These are phyloP conservation scores for Bipolaris zeicola DNA, from an alignment of 2,329 filamentous ascomycete species.

Conservation along the genomic window DNA sequence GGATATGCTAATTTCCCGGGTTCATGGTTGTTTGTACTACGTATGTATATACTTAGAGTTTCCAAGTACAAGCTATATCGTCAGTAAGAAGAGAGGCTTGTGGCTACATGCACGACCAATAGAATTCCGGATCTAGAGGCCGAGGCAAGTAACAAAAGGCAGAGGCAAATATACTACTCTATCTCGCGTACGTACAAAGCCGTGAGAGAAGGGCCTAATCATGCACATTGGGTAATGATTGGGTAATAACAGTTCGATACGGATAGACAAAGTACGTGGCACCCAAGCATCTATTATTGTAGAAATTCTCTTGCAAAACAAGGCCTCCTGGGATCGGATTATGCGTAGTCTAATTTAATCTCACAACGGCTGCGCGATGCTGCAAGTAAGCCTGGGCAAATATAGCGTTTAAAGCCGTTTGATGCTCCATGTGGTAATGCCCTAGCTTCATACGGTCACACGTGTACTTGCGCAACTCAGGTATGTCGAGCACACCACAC, in stretches of 20 bases:
- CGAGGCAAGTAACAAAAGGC: too few relatives aligned
- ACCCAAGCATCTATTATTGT: neutral
- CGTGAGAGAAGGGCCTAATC: too few relatives aligned
- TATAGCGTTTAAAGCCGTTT: neutral
- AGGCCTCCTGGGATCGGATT: neutral
- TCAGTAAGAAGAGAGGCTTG: too few relatives aligned
- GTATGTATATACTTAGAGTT: too few relatives aligned
- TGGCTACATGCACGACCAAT: too few relatives aligned
- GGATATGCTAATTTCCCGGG: too few relatives aligned
- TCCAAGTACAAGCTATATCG: too few relatives aligned
- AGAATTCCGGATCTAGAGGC: too few relatives aligned
- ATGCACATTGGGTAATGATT: too few relatives aligned
- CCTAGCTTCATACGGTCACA: neutral
- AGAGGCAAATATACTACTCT: too few relatives aligned
- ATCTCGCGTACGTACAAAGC: too few relatives aligned
- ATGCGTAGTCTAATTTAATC: neutral
- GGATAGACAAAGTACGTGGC: neutral
- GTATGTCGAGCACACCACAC: neutral
- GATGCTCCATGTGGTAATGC: neutral
- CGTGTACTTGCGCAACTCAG: neutral
- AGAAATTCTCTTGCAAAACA: neutral
- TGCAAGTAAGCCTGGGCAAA: neutral
- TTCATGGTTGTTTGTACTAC: too few relatives aligned
- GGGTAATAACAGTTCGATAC: neutral
- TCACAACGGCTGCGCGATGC: neutral